Base-by-base conservation (phyloP, 495 filamentous ascomycete species). In the Xylaria nigripes region DNA sequence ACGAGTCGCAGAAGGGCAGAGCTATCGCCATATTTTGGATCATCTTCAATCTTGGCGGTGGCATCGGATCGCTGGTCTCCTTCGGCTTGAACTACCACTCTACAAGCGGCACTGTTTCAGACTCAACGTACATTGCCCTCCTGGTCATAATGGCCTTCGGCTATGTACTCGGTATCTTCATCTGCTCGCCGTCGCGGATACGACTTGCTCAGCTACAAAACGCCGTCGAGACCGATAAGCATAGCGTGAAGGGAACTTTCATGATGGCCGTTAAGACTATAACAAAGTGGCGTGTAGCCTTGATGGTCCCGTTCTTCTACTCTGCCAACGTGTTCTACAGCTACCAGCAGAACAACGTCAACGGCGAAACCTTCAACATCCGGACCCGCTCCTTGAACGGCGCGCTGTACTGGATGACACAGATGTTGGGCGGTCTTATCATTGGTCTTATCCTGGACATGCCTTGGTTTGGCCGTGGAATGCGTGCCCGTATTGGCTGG, bases 11-110 rank as follows among this genome's bases (percentile, higher is more conserved):
- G 23, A 79, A 79, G 55, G 76, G 76, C 29, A 69, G 68, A 24
- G 76, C 73, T 60, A 77, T 76, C 51, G 69, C 73, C 27, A 72
- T 70, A 65, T 79, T 79, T 64, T 79, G 76, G 76, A 67, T 61
- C 49, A 78, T 78, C 50, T 79, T 79, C 64, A 79, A 79, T 57
- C 51, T 79, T 34, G 76, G 76, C 22, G 76, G 68, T 22, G 76
- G 72, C 24, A 70, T 79, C 30, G 76, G 76, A 23, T 70, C 68
- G 55, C 59, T 77, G 62, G 74, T 76, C 23, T 76, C 74, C 1
- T 45, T 77, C 22, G 75, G 72, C 13, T 53, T 71, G 49, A 77
- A 78, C 51, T 67, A 73, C 44, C 46, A 73, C 29, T 67, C 68
- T 53, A 59, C 38, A 3, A 68, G 67, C 53, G 61, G 56, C 43